phyloP scores from a whole-genome alignment of 2,329 filamentous ascomycete genomes.

The Apiospora rasikravindrae region DNA sequence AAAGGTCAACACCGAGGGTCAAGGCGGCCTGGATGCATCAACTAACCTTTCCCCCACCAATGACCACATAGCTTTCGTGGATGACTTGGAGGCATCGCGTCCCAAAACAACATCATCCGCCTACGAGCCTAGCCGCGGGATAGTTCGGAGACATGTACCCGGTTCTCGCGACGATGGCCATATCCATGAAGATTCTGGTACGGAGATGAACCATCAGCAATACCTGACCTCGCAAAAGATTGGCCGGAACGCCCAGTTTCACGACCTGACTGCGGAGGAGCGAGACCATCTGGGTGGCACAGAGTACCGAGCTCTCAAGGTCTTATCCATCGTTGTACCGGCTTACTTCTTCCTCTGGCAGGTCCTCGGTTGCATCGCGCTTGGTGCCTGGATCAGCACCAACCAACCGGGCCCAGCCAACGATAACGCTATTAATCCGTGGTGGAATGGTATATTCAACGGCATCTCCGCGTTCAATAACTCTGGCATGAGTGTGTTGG shows the following conservation, averaged over 20 bases:
- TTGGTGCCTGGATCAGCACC: constrained; percentile 55
- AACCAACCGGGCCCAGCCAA: constrained; percentile 48
- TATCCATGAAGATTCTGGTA: background rate
- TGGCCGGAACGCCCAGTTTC: constrained; percentile 54
- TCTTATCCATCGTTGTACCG: constrained; percentile 56
- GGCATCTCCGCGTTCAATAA: constrained; percentile 63
- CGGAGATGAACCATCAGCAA: constrained; percentile 16
- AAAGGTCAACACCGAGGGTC: background rate
- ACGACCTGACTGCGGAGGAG: constrained; percentile 52
- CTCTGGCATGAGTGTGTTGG: constrained; percentile 60
- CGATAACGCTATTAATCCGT: constrained; percentile 49
- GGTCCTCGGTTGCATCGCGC: constrained; percentile 59
- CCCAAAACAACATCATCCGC: constrained; percentile 10
- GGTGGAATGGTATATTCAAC: constrained; percentile 63
- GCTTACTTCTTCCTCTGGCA: constrained; percentile 62
- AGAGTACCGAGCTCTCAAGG: constrained; percentile 56
- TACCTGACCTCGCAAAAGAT: constrained; percentile 32
- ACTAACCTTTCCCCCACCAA: background rate
- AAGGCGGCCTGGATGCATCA: background rate
- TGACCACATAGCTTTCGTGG: constrained; percentile 23
- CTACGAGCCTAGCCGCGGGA: background rate
- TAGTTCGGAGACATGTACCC: constrained; percentile 4
- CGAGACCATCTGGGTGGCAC: constrained; percentile 56
- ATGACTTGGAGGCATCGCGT: background rate
- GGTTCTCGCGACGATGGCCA: background rate